Base-by-base conservation (phyloP, 495 filamentous ascomycete genomes). In the Bathelium albidoporum region DNA sequence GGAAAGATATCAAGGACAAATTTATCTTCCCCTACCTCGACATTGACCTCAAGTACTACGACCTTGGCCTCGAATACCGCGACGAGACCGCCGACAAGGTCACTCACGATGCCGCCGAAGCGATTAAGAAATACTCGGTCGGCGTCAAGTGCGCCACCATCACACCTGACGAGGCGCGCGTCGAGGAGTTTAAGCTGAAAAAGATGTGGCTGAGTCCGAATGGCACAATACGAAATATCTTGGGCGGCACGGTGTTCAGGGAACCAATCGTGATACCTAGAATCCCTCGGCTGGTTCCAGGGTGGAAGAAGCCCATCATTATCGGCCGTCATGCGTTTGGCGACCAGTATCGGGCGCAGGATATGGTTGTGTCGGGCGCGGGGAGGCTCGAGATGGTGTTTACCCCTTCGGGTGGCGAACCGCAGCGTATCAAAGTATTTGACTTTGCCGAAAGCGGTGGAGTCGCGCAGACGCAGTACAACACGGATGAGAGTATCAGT, bases 131-230 rank as follows among this genome's bases (percentile, higher is more conserved):
- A 82, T 96, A 97, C 82, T 88, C 86, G 59, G 94, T 98, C 60
- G 94, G 94, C 76, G 90, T 98, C 76, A 98, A 98, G 83, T 98
- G 94, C 77, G 94, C 94, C 62, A 98, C 94, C 72, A 98, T 98
- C 79, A 98, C 94, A 62, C 94, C 94, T 24, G 94, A 98, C 76
- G 92, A 98, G 80, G 89, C 85, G 62, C 85, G 94, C 74, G 91
- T 98, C 22, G 83, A 97, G 82, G 94, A 98, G 77, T 98, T 98
- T 78, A 89, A 95, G 70, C 82, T 98, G 67, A 98, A 97, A 89
- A 85, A 97, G 78, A 97, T 97, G 94, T 98, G 94, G 94, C 83
- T 97, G 61, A 95, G 89, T 62, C 94, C 94, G 71, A 98, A 98
- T 75, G 94, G 94, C 71, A 98, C 94, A 55, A 97, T 98, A 80